phyloP scores from a whole-genome alignment of 441 rosid species.

The Syzygium malaccense region DNA sequence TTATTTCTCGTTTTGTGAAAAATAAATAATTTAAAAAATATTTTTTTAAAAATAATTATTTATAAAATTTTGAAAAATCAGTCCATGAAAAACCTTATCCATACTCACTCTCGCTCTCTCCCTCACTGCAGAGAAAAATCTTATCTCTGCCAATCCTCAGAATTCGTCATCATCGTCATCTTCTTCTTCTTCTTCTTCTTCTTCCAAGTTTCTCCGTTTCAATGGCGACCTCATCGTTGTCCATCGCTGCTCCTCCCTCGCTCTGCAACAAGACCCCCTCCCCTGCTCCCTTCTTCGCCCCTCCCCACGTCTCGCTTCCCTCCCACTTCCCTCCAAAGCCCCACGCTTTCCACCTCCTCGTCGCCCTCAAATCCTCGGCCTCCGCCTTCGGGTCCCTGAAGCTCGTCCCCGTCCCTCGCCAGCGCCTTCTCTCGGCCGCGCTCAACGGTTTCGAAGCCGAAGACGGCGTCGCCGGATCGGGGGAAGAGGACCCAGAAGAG shows the following conservation, averaged over 20 bases:
- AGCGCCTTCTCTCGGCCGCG: conserved; percentile 25
- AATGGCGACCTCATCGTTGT: conserved; percentile 6
- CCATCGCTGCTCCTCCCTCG: conserved; percentile 38
- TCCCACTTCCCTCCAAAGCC: conserved; percentile 17
- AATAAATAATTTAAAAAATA: too few species aligned
- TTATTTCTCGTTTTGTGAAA: too few species aligned
- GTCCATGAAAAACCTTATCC: not conserved
- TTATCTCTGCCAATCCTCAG: not conserved
- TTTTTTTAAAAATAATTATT: too few species aligned
- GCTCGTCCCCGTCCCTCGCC: conserved; percentile 14
- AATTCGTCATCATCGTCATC: not conserved
- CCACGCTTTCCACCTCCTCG: conserved; percentile 13
- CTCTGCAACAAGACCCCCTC: conserved; percentile 15
- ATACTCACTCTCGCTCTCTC: not conserved
- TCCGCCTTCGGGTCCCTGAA: not conserved
- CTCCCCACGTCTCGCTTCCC: conserved; percentile 11
- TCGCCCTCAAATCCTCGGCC: not conserved
- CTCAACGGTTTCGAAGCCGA: conserved; percentile 24
- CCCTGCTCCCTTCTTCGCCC: conserved; percentile 10
- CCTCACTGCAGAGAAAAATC: not conserved
- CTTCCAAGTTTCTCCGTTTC: not conserved
- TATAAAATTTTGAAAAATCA: too few species aligned
- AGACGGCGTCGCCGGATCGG: conserved; percentile 14
- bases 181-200: not conserved
- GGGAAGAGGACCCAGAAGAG: conserved; percentile 16